A percentile compares a stretch with the other conserved stretches of the same genome.
Conservation (phyloP, 2,329 filamentous ascomycete species). For the Anthostomella pinea region DNA sequence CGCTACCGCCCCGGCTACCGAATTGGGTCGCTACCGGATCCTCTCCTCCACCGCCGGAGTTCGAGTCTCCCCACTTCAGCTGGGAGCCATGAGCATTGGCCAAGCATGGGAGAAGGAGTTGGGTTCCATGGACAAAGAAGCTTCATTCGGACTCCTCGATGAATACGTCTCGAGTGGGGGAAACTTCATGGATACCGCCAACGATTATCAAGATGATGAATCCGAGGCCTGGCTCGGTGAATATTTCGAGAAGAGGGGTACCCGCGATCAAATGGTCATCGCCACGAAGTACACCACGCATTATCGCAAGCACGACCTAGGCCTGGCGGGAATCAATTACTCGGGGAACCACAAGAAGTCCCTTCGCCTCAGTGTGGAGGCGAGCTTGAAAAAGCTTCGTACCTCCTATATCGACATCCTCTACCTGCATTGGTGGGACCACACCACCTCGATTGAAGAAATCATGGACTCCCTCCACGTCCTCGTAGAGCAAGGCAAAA, state of each 20-base stretch:
- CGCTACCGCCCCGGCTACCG: constrained; percentile 43
- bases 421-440: constrained; percentile 46
- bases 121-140: constrained; percentile 53
- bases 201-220: constrained; percentile 56
- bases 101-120: constrained; percentile 42
- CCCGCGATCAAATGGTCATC: constrained; percentile 52
- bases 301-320: constrained; percentile 38
- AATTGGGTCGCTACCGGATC: constrained; percentile 51
- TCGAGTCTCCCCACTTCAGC: constrained; percentile 49
- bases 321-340: constrained; percentile 42
- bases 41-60: constrained; percentile 49
- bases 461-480: constrained; percentile 41
- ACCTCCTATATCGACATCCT: constrained; percentile 44
- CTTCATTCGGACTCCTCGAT: constrained; percentile 56
- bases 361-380: constrained; percentile 35
- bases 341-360: constrained; percentile 59
- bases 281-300: constrained; percentile 56
- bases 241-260: constrained; percentile 49
- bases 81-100: constrained; percentile 54
- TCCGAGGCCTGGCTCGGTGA: constrained; percentile 58
- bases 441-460: constrained; percentile 40
- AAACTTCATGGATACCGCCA: constrained; percentile 67
- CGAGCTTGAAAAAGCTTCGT: constrained; percentile 1
- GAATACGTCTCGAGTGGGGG: constrained; percentile 55
- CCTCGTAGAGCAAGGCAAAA: constrained; percentile 40